A percentile compares a stretch with the other conserved stretches of the same genome.
These are phyloP conservation scores for Leptomonas seymouri DNA, from an alignment of 208 protist species.

Conservation along the genomic window DNA sequence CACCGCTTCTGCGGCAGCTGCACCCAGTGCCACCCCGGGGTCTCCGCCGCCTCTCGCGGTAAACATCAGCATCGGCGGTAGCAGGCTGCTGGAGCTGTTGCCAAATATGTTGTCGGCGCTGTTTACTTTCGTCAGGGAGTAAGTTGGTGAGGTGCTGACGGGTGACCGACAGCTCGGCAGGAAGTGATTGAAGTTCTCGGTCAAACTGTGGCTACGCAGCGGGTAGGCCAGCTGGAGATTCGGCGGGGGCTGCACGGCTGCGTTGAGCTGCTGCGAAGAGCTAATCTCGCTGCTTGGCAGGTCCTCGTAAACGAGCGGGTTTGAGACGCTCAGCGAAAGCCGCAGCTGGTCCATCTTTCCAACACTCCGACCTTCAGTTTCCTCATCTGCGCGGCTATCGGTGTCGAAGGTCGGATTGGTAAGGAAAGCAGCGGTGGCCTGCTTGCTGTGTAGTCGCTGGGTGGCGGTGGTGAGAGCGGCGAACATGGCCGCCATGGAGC, in stretches of 20 bases:
- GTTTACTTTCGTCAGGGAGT: background rate
- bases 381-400: slow-evolving; percentile 13
- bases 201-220: background rate
- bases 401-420: slow-evolving; percentile 7
- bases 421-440: background rate
- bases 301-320: slow-evolving; percentile 18
- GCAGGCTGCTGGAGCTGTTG: slow-evolving; percentile 18
- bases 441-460: background rate
- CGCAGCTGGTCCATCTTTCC: background rate
- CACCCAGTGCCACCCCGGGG: slow-evolving; percentile 1
- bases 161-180: background rate
- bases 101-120: slow-evolving; percentile 7
- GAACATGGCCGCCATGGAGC: slow-evolving; percentile 10
- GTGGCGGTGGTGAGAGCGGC: slow-evolving; percentile 11
- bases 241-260: slow-evolving; percentile 12
- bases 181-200: background rate
- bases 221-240: slow-evolving; percentile 16
- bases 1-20: slow-evolving; percentile 8
- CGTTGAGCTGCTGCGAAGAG: slow-evolving; percentile 15
- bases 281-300: slow-evolving; percentile 18
- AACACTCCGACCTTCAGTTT: background rate
- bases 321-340: slow-evolving; percentile 10
- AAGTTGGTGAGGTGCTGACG: slow-evolving; percentile 11
- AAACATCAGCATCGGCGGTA: slow-evolving; percentile 13
- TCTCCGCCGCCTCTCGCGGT: slow-evolving; percentile 3